These are phyloP conservation scores for Brassica carinata DNA, from an alignment of 345 rosid species.

Conservation along the genomic window DNA sequence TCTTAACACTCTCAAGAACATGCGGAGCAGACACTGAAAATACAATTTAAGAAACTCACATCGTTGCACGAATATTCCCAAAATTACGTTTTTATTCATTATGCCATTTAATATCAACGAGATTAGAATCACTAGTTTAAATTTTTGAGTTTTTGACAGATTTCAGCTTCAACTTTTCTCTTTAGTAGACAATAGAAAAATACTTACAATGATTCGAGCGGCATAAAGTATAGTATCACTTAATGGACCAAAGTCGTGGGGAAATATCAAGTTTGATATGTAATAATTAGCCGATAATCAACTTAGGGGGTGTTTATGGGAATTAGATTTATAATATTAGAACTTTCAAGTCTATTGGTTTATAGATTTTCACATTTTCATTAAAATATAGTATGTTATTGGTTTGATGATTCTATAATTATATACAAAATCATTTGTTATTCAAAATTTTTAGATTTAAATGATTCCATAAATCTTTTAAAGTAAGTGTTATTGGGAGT, in stretches of 20 bases:
- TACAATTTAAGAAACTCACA: conserved; percentile 22
- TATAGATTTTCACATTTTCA: no score
- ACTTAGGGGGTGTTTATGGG: neutral
- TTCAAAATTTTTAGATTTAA: no score
- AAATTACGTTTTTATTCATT: conserved; percentile 25
- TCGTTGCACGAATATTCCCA: conserved; percentile 31
- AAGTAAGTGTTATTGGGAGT: no score
- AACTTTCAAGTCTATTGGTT: no score
- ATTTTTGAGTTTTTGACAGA: neutral
- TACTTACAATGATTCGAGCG: conserved; percentile 8
- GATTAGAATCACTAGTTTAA: conserved; percentile 11
- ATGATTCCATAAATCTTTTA: no score
- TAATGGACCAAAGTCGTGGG: conserved; percentile 1
- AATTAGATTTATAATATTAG: no score
- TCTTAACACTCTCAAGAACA: conserved; percentile 35
- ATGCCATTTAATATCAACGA: neutral
- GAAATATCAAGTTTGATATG: conserved; percentile 7
- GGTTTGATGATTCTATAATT: no score
- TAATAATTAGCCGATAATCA: conserved; percentile 4
- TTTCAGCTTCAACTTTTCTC: conserved; percentile 7
- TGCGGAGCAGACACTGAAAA: conserved; percentile 37
- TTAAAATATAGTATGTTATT: no score
- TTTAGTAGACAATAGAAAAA: conserved; percentile 4
- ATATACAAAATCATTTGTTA: no score
- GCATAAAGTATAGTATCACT: conserved; percentile 7